Percentiles rank a stretch among this genome's conserved stretches.
Conservation (phyloP, 1,284 basidiomycete genomes). For the Butyriboletus appendiculatus region DNA sequence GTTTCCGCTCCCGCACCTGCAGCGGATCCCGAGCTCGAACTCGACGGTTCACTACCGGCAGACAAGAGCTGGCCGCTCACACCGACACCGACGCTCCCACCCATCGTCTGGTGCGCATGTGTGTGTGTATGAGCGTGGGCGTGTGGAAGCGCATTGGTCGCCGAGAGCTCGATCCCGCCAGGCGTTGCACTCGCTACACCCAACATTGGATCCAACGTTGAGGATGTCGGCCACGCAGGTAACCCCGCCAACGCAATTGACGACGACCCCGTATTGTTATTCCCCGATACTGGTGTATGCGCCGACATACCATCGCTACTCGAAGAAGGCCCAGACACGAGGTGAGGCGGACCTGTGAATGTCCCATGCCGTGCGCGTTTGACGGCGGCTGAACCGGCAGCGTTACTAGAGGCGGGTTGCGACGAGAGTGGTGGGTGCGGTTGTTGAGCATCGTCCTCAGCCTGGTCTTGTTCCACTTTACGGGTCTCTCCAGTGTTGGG, state of each 20-base stretch:
- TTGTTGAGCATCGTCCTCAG: conserved; percentile 26
- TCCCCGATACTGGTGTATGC: conserved; percentile 22
- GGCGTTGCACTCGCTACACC: conserved; percentile 35
- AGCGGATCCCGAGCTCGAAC: conserved; percentile 13
- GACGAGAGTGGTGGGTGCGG: conserved; percentile 10
- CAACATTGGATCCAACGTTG: conserved; percentile 34
- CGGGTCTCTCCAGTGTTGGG: conserved; percentile 15
- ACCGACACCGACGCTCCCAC: conserved; percentile 3
- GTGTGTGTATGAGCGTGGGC: conserved; percentile 14
- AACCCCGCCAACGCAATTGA: conserved; percentile 31
- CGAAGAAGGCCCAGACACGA: conserved; percentile 21
- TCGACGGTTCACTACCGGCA: conserved; percentile 26
- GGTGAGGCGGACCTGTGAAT: conserved; percentile 23
- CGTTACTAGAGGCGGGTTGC: conserved; percentile 9
- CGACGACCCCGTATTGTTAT: conserved; percentile 12
- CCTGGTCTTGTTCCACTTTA: conserved; percentile 29
- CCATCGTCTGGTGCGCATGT: conserved; percentile 19
- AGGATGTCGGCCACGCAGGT: conserved; percentile 34
- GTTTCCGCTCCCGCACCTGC: not conserved
- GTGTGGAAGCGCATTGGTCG: conserved; percentile 9
- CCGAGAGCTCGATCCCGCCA: conserved; percentile 33
- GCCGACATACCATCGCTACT: conserved; percentile 19
- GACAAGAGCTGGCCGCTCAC: conserved; percentile 32
- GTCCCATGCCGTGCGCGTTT: conserved; percentile 35
- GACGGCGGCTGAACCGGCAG: not conserved